Evolutionary conservation across 495 filamentous ascomycete species (phyloP), one percentile per base, ranked within the genome.

Genomic region (Pseudoneurospora amorphoporcata): DNA sequence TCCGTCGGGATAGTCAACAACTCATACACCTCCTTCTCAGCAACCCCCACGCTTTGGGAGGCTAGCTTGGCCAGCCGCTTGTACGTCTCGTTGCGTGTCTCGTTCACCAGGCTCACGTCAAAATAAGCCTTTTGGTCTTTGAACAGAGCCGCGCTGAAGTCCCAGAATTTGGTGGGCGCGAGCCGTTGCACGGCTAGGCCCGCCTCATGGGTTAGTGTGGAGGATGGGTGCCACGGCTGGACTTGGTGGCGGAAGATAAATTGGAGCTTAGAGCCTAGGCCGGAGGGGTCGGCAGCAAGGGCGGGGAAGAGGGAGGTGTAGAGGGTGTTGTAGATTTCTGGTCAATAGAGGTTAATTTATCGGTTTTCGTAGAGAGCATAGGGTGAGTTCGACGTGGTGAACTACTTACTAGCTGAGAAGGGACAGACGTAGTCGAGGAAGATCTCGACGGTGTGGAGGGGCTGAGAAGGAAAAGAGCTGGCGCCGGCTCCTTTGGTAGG

Each of bases 171-270:
- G 16, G 86, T 82, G 0, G 92, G 90, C 3, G 89, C 80, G 2
- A 92, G 74, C 35, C 84, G 86, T 58, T 92, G 84, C 8, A 97
- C 91, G 9, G 94, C 94, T 10, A 91, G 85, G 8, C 84, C 94
- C 45, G 95, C 93, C 86, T 98, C 95, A 82, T 98, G 95, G 35
- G 87, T 86, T 17, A 97, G 88, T 0, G 94, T 97, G 29, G 90
- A 93, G 65, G 91, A 92, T 14, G 95, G 95, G 80, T 98, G 94
- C 94, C 95, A 98, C 16, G 95, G 95, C 80, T 98, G 94, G 75
- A 97, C 89, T 77, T 97, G 94, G 75, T 94, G 93, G 32, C 94
- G 91, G 84, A 97, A 90, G 70, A 98, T 87, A 70, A 95, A 83
- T 73, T 90, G 88, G 3, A 95, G 81, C 71, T 84, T 86, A 32